phyloP scores from a whole-genome alignment of 441 rosid genomes.

The Hura crepitans region DNA sequence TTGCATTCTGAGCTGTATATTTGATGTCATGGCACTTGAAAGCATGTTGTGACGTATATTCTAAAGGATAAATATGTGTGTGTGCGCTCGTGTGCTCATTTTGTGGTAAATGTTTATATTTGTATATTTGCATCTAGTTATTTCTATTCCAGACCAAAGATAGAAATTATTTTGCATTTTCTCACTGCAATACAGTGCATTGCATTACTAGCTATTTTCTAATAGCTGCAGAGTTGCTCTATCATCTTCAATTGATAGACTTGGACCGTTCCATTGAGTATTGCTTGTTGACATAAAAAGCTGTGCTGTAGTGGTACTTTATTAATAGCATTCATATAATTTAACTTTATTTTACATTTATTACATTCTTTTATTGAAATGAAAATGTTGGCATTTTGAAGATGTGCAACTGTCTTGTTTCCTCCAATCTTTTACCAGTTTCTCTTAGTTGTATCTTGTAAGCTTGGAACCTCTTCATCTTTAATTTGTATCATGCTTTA shows the following conservation, averaged over 20 bases:
- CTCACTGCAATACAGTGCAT: neutral
- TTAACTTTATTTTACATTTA: neutral
- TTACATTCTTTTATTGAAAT: neutral
- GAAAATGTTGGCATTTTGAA: neutral
- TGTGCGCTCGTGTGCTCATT: too few relatives aligned
- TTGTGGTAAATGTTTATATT: too few relatives aligned
- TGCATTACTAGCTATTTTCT: neutral
- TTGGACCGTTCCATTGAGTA: neutral
- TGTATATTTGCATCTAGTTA: too few relatives aligned
- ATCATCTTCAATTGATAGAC: conserved; percentile 1
- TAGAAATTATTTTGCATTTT: too few relatives aligned
- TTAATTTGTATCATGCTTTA: conserved; percentile 45
- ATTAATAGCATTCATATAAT: neutral
- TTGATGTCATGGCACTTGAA: too few relatives aligned
- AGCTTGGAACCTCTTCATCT: conserved; percentile 27
- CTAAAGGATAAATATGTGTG: too few relatives aligned
- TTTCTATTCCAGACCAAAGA: too few relatives aligned
- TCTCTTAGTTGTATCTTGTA: too few relatives aligned
- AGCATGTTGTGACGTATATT: too few relatives aligned
- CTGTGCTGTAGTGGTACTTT: neutral
- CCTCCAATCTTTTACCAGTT: neutral
- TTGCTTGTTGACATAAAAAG: neutral
- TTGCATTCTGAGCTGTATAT: neutral
- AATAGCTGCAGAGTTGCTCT: neutral
- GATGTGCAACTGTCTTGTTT: neutral